A percentile compares a stretch with the other conserved stretches of the same genome.
Evolutionary conservation across 2,329 filamentous ascomycete genomes (phyloP).

Genomic region (Claviceps paspali): DNA sequence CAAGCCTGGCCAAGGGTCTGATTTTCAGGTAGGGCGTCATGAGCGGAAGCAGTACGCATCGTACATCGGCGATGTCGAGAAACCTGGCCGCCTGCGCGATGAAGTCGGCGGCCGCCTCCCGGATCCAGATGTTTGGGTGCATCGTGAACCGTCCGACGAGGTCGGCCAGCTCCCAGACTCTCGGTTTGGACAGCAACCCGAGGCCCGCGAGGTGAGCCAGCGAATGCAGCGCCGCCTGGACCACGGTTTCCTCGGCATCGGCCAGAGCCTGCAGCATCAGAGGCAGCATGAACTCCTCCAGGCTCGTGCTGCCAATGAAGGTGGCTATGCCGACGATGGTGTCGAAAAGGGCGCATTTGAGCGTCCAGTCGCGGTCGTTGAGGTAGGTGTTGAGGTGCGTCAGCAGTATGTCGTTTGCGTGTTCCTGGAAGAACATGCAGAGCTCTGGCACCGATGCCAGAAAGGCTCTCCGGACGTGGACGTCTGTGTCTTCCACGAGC

Average conservation of each 20-base stretch:
- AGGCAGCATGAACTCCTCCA: conserved; percentile 91
- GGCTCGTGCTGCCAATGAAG: conserved; percentile 73
- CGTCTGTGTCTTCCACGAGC: conserved; percentile 73
- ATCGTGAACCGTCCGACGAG: conserved; percentile 73
- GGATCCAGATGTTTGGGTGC: conserved; percentile 91
- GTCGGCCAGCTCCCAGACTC: conserved; percentile 77
- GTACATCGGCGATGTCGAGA: conserved; percentile 63
- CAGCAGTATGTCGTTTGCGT: conserved; percentile 88
- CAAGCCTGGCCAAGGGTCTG: conserved; percentile 47
- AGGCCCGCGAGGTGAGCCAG: conserved; percentile 77
- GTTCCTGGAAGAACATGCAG: conserved; percentile 87
- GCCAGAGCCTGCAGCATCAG: conserved; percentile 91
- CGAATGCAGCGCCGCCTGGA: conserved; percentile 79
- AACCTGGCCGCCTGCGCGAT: conserved; percentile 62
- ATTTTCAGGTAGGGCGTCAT: conserved; percentile 71
- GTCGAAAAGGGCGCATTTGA: conserved; percentile 95
- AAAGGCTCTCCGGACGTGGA: conserved; percentile 79
- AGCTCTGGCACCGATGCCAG: conserved; percentile 80
- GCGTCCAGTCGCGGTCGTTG: conserved; percentile 89
- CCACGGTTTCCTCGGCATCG: conserved; percentile 84
- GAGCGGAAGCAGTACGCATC: conserved; percentile 70
- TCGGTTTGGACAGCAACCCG: conserved; percentile 70
- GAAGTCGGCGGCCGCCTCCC: conserved; percentile 77
- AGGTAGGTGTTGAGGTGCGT: conserved; percentile 95
- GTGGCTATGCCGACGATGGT: conserved; percentile 84